A percentile compares a stretch with the other conserved stretches of the same genome.
These are phyloP conservation scores for Paspalum notatum DNA, from an alignment of 176 grass and related monocot genomes.

Conservation along the genomic window DNA sequence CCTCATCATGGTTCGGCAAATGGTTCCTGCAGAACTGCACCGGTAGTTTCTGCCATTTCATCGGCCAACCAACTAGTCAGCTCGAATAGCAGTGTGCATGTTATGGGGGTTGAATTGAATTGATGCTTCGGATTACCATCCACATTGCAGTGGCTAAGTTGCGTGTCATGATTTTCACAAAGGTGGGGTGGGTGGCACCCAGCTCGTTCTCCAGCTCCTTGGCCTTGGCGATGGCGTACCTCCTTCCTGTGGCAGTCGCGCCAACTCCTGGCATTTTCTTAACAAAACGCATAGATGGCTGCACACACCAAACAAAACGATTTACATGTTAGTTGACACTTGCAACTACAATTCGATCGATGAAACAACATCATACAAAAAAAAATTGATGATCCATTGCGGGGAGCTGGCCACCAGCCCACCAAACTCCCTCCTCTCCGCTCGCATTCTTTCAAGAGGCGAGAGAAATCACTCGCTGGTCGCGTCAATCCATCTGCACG, in stretches of 20 bases:
- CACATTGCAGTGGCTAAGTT: neutral
- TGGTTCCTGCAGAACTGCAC: neutral
- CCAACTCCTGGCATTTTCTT: neutral
- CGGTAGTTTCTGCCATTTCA: neutral
- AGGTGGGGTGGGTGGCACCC: neutral
- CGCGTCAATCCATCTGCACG: neutral
- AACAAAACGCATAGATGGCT: neutral
- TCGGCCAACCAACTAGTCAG: neutral
- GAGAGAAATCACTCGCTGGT: neutral
- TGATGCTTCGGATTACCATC: neutral
- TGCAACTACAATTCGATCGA: neutral
- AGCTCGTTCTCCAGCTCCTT: neutral
- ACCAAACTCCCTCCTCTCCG: neutral
- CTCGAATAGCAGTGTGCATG: neutral
- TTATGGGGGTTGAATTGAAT: neutral
- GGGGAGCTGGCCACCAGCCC: neutral
- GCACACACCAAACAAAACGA: neutral
- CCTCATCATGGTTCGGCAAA: neutral
- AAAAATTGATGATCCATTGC: neutral
- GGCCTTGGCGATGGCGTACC: neutral
- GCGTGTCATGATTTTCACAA: neutral
- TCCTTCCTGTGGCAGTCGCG: neutral
- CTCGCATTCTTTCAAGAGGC: neutral
- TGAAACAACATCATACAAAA: neutral
- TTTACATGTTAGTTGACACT: neutral